Evolutionary conservation across 768 basidiomycete genomes (phyloP), one percentile per base, ranked within the genome.

Genomic region (Pleurotus cornucopiae): DNA sequence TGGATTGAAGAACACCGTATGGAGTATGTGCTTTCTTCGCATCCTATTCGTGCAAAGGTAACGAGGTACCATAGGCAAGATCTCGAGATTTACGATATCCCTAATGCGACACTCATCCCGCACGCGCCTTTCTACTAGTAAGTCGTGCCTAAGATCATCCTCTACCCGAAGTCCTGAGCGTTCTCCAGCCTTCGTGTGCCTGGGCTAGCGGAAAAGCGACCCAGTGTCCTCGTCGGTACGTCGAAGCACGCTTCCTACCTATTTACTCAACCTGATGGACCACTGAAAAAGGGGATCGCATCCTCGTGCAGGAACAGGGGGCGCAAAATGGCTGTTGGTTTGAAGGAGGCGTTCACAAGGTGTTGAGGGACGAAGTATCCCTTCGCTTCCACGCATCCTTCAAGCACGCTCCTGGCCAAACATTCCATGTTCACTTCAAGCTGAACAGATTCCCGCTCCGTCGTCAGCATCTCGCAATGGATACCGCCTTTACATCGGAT

Each of bases 381-480:
- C 70, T 88, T 0, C 68, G 73, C 13, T 83, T 87, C 60, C 68
- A 76, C 44, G 45, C 58, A 0, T 71, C 72, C 3, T 88, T 87
- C 66, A 55, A 66, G 6, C 51, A 52, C 18, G 12, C n/a, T 7
- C 37, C 16, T 4, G 70, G 71, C 3, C 70, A 75, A 39, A 67
- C 52, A 0, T 85, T 77, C 64, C 72, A 76, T 21, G 74, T 85
- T 18, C 76, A 78, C 0, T 86, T 86, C 68, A 78, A 77, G 58
- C 65, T 87, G 6, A 85, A 80, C 60, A 77, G 84, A 0, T 72
- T 78, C 58, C 77, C 83, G 1, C 55, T 84, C 6, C 76, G 78
- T 16, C 72, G 85, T 0, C 83, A 86, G 64, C 84, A 86, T 62
- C 77, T 81, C 56, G 85, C 83, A 0, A 63, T 87, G 51, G 73